Percentiles rank a stretch among this genome's conserved stretches.
Conservation (phyloP, 352 stramenopile genomes). For the Thalassiosira hispida region DNA sequence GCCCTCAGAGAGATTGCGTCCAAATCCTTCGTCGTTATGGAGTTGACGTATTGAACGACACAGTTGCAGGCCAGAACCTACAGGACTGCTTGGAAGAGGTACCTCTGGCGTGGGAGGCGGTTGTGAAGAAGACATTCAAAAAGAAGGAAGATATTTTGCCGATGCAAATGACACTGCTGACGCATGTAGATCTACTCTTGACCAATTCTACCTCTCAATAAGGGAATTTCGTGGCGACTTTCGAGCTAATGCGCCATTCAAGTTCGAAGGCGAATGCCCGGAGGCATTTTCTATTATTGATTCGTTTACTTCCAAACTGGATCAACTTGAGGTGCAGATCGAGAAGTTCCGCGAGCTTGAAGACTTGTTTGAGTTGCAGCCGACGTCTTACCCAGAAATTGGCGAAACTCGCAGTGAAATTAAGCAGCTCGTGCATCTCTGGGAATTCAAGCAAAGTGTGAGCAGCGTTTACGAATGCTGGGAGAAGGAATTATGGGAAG, state of each 20-base stretch:
- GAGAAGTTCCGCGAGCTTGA: slow-evolving; percentile 90
- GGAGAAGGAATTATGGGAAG: slow-evolving; percentile 88
- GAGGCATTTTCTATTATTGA: slow-evolving; percentile 90
- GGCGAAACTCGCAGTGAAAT: slow-evolving; percentile 88
- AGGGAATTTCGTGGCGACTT: slow-evolving; percentile 95
- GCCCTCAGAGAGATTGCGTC: slow-evolving; percentile 92
- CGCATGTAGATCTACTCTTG: slow-evolving; percentile 92
- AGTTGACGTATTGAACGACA: slow-evolving; percentile 85
- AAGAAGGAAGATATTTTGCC: slow-evolving; percentile 98
- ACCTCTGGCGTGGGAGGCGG: slow-evolving; percentile 95
- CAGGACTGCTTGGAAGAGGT: slow-evolving; percentile 94
- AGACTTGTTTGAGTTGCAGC: slow-evolving; percentile 93
- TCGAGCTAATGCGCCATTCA: slow-evolving; percentile 92
- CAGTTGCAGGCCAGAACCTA: slow-evolving; percentile 60
- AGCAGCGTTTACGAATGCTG: slow-evolving; percentile 87
- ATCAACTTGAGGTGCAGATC: slow-evolving; percentile 88
- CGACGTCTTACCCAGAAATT: slow-evolving; percentile 85
- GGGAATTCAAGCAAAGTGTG: slow-evolving; percentile 92
- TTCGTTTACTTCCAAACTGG: slow-evolving; percentile 87
- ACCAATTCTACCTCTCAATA: slow-evolving; percentile 92
- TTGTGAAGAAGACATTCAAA: slow-evolving; percentile 98
- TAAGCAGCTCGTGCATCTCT: slow-evolving; percentile 90
- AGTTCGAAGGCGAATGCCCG: slow-evolving; percentile 82
- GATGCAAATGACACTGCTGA: slow-evolving; percentile 95
- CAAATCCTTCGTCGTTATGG: slow-evolving; percentile 95